phyloP scores from a whole-genome alignment of 2,329 filamentous ascomycete species.

The Ilyonectria mors-panacis region DNA sequence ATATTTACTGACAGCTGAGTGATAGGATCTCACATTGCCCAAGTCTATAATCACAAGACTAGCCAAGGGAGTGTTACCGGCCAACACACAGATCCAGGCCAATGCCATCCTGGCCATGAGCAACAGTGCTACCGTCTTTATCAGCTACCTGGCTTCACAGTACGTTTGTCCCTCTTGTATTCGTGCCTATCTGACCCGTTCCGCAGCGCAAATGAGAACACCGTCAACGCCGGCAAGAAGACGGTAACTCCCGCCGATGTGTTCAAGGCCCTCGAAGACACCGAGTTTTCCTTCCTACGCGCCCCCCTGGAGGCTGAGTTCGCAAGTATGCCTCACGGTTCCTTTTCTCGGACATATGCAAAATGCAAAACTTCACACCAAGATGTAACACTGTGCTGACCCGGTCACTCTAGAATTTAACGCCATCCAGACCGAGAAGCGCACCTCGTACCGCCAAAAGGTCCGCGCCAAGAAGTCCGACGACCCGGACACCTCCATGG shows the following conservation, averaged over 20 bases:
- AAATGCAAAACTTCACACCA: background rate
- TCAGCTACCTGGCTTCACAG: conserved; percentile 84
- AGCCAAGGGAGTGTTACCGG: conserved; percentile 83
- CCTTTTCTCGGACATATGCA: background rate
- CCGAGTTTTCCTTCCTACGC: conserved; percentile 82
- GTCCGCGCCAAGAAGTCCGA: conserved; percentile 74
- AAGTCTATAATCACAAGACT: conserved; percentile 86
- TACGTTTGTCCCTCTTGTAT: conserved; percentile 61
- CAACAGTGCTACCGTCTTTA: conserved; percentile 87
- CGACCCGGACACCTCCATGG: conserved; percentile 55
- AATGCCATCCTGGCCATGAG: conserved; percentile 85
- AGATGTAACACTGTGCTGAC: background rate
- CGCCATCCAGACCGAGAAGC: conserved; percentile 80
- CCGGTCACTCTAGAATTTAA: conserved; percentile 73
- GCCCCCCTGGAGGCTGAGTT: conserved; percentile 81
- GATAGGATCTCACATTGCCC: conserved; percentile 80
- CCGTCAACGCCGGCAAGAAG: conserved; percentile 78
- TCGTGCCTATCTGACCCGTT: conserved; percentile 19
- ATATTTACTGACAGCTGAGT: background rate
- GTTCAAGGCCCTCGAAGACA: conserved; percentile 81
- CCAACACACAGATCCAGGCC: conserved; percentile 87
- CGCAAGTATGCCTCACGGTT: conserved; percentile 69
- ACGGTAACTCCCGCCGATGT: conserved; percentile 84
- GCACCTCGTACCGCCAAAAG: conserved; percentile 79
- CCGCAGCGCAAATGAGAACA: conserved; percentile 80